phyloP scores from a whole-genome alignment of 1,139 yeast species.

The Zygosaccharomyces sapae region DNA sequence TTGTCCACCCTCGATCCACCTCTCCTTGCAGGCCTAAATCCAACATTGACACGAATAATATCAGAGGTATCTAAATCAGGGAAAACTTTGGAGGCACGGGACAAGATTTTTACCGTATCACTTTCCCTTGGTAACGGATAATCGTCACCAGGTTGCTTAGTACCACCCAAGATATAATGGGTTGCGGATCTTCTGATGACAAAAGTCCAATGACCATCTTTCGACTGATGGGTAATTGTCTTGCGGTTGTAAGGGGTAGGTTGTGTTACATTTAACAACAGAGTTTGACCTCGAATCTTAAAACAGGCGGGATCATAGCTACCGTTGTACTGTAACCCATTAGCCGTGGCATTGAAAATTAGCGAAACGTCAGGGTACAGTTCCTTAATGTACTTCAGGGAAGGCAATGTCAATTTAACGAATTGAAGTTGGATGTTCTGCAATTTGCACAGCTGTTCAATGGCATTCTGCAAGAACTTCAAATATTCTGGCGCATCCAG shows the following conservation, averaged over 20 bases:
- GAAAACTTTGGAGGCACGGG: constrained; percentile 46
- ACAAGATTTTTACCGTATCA: constrained; percentile 47
- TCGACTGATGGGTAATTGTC: constrained; percentile 59
- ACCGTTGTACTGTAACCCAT: constrained; percentile 56
- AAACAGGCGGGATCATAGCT: constrained; percentile 48
- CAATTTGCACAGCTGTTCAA: constrained; percentile 16
- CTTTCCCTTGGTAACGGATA: constrained; percentile 38
- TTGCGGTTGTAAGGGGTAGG: constrained; percentile 39
- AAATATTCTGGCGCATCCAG: constrained; percentile 58
- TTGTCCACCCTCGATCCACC: constrained; percentile 53
- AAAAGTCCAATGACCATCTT: constrained; percentile 61
- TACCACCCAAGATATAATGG: constrained; percentile 69
- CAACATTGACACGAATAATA: constrained; percentile 56
- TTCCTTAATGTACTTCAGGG: constrained; percentile 42
- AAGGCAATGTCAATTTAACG: constrained; percentile 37
- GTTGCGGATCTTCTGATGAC: constrained; percentile 55
- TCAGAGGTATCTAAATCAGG: constrained; percentile 52
- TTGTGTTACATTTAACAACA: constrained; percentile 43
- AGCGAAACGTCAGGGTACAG: constrained; percentile 32
- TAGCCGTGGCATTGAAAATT: constrained; percentile 58
- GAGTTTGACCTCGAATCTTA: constrained; percentile 65
- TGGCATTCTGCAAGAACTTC: constrained; percentile 40
- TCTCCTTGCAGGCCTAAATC: constrained; percentile 65
- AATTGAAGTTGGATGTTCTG: constrained; percentile 37
- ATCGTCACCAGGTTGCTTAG: constrained; percentile 50